phyloP scores from a whole-genome alignment of 805 yeast species.

The Ogataea wickerhamii region DNA sequence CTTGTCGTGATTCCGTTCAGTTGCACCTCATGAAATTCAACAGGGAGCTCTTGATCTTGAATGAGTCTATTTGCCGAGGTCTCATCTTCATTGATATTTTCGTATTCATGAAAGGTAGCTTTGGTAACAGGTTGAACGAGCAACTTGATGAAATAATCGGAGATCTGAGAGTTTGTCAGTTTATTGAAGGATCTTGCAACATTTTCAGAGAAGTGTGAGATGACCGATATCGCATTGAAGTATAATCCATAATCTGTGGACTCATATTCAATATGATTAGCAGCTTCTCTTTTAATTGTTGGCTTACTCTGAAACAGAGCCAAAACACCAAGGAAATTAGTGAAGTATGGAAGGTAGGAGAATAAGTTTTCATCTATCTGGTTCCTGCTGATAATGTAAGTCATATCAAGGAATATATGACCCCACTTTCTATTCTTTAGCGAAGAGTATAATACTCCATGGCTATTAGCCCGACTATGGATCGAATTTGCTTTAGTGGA shows the following conservation, averaged over 20 bases:
- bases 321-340: conserved; percentile 62
- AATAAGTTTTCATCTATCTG: conserved; percentile 47
- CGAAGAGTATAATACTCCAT: conserved; percentile 35
- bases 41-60: conserved; percentile 25
- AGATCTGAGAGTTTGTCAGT: conserved; percentile 7
- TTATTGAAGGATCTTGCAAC: conserved; percentile 44
- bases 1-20: conserved; percentile 19
- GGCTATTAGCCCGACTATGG: conserved; percentile 40
- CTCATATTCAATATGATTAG: conserved; percentile 87
- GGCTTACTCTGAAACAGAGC: conserved; percentile 76
- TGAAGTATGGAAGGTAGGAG: conserved; percentile 43
- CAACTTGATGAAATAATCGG: conserved; percentile 8
- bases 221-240: conserved; percentile 65
- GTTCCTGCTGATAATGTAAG: conserved; percentile 71
- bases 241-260: conserved; percentile 74
- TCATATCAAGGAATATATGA: conserved; percentile 74
- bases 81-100: conserved; percentile 4
- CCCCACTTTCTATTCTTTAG: conserved; percentile 72
- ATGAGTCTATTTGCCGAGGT: conserved; percentile 7
- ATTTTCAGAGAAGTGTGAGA: conserved; percentile 57
- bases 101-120: conserved; percentile 13
- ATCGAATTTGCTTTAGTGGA: conserved; percentile 33
- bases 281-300: conserved; percentile 66
- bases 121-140: conserved; percentile 12
- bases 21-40: conserved; percentile 19